phyloP scores from a whole-genome alignment of 495 filamentous ascomycete species.

The Xylaria curta region DNA sequence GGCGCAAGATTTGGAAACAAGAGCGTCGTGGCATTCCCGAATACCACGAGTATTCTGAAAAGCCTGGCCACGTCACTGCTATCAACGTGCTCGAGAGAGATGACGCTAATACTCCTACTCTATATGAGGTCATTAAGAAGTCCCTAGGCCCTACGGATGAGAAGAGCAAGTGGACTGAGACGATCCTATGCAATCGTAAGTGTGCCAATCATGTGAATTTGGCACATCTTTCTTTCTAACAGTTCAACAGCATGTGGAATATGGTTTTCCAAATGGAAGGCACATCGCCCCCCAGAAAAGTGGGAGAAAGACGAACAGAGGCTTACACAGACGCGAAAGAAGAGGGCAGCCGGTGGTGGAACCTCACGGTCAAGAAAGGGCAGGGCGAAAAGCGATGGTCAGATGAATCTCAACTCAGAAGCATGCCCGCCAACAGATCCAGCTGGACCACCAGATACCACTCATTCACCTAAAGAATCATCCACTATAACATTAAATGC shows the following conservation, averaged over 20 bases:
- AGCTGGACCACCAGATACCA: conserved; percentile 42
- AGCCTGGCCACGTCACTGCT: conserved; percentile 66
- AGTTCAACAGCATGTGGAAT: conserved; percentile 75
- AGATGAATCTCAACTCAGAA: conserved; percentile 55
- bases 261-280: conserved; percentile 87
- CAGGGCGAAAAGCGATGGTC: conserved; percentile 47
- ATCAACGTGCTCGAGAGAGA: conserved; percentile 70
- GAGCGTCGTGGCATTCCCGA: conserved; percentile 65
- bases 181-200: conserved; percentile 89
- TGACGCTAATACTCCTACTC: conserved; percentile 60
- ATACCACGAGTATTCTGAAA: conserved; percentile 68
- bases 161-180: conserved; percentile 68
- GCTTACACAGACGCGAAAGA: conserved; percentile 55
- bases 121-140: conserved; percentile 80
- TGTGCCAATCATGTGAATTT: conserved; percentile 25
- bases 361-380: conserved; percentile 53
- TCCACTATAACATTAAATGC: conserved; percentile 27
- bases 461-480: conserved; percentile 35
- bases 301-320: conserved; percentile 74
- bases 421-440: conserved; percentile 56
- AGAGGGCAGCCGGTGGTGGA: conserved; percentile 46
- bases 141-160: conserved; percentile 62
- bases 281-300: conserved; percentile 78
- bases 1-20: conserved; percentile 87
- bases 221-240: conserved; percentile 11